Evolutionary conservation across 768 basidiomycete species (phyloP).

Genomic region (Serendipita sp.): DNA sequence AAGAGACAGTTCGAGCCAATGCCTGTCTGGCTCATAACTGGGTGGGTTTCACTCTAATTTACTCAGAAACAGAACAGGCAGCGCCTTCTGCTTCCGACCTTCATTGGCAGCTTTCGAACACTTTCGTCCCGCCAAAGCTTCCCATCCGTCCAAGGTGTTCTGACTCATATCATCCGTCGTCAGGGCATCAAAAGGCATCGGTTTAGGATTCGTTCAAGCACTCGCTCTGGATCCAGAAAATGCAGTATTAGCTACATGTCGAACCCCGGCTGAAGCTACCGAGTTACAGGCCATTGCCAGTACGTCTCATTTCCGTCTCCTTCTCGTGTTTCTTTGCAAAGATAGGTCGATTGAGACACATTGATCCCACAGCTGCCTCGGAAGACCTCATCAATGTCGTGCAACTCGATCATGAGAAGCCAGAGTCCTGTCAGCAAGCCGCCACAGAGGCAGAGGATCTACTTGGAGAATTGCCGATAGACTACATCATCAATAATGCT

Average conservation of each 20-base stretch:
- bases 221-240: constrained; percentile 10
- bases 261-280: constrained; percentile 12
- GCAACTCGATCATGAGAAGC: constrained; percentile 18
- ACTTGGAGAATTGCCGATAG: constrained; percentile 19
- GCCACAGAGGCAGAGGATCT: constrained; percentile 14
- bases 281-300: constrained; percentile 10
- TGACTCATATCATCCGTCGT: not conserved
- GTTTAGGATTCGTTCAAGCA: constrained; percentile 12
- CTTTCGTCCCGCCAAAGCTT: no score
- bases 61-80: not conserved
- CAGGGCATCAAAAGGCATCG: constrained; percentile 15
- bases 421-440: constrained; percentile 16
- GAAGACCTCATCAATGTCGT: constrained; percentile 20
- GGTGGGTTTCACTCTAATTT: constrained; percentile 3
- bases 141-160: not conserved
- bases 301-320: not conserved
- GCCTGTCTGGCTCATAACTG: constrained; percentile 11
- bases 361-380: constrained; percentile 8
- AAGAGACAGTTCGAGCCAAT: not conserved
- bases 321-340: not conserved
- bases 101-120: no score
- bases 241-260: constrained; percentile 16
- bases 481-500: constrained; percentile 27
- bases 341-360: not conserved
- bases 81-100: no score